Base-by-base conservation (phyloP, 2,329 filamentous ascomycete genomes). In the Ascochyta lentis region DNA sequence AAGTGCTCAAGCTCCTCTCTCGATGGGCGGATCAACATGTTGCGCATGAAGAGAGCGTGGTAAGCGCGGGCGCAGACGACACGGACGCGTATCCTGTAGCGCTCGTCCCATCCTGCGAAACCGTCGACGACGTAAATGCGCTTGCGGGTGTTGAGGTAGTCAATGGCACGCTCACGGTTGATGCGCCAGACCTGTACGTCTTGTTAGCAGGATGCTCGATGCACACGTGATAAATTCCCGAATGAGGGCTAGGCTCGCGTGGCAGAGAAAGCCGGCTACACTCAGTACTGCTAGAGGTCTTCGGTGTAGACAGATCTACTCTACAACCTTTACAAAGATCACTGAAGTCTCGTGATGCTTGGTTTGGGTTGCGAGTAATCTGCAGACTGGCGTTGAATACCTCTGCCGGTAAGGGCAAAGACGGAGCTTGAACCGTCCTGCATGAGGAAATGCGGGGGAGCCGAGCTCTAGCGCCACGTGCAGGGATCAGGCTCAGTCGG, bases 21-120 rank as follows among this genome's bases (percentile, higher is more conserved):
- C 49, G 88, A 84, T 62, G 95, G 95, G 69, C 95, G 90, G 83
- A 99, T 99, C 76, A 99, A 90, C 95, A 99, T 99, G 86, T 99
- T 99, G 76, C 93, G 91, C 95, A 99, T 99, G 88, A 99, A 99
- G 65, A 99, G 87, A 61, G 95, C 95, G 86, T 99, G 95, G 86
- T 99, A 99, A 79, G 95, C 95, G 77, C 95, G 93, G 67, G 95
- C 95, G 82, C 95, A 99, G 76, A 99, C 93, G 64, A 99, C 94
- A 74, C 95, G 93, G 71, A 99, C 95, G 73, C 89, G 91, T 82
- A 99, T 98, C 67, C 93, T 87, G 85, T 99, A 99, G 79, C 95
- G 93, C 83, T 96, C 89, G 72, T 99, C 95, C 95, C 95, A 99
- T 78, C 95, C 95, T 67, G 95, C 95, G 77, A 89, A 99, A 65